These are phyloP conservation scores for Nevesoporus exiguus DNA, from an alignment of 768 basidiomycete species.

Conservation along the genomic window DNA sequence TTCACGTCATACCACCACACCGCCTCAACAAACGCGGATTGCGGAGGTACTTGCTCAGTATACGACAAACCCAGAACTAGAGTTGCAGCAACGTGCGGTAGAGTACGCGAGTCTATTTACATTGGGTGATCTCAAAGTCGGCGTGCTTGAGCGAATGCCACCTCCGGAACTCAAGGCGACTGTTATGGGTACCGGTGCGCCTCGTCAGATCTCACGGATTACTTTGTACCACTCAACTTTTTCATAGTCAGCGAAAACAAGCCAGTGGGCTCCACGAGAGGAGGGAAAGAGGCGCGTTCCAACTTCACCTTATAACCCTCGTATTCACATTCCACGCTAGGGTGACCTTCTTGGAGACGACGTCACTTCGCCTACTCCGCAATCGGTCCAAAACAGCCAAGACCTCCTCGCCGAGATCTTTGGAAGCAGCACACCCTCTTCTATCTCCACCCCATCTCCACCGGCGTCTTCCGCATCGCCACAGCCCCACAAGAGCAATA, in stretches of 20 bases:
- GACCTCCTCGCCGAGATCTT: conserved; percentile 94
- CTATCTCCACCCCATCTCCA: conserved; percentile 27
- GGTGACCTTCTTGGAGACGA: conserved; percentile 88
- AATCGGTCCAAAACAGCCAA: conserved; percentile 60
- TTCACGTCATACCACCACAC: conserved; percentile 66
- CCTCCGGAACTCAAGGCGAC: conserved; percentile 97
- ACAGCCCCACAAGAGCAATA: conserved; percentile 52
- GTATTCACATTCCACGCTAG: conserved; percentile 14
- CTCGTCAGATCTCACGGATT: neutral
- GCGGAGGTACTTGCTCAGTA: conserved; percentile 74
- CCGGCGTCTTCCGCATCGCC: conserved; percentile 41
- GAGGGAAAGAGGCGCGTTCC: conserved; percentile 62
- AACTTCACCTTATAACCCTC: neutral
- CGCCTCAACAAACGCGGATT: conserved; percentile 74
- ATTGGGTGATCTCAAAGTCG: conserved; percentile 68
- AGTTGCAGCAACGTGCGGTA: conserved; percentile 93
- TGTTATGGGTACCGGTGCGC: conserved; percentile 85
- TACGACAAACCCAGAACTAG: conserved; percentile 86
- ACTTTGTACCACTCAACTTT: conserved; percentile 2
- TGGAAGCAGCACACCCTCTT: conserved; percentile 44
- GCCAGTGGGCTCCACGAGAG: conserved; percentile 87
- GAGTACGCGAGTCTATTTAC: conserved; percentile 89
- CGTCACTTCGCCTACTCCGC: conserved; percentile 38
- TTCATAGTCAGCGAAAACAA: conserved; percentile 87
- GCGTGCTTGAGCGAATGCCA: conserved; percentile 98